A percentile compares a stretch with the other conserved stretches of the same genome.
These are phyloP conservation scores for Candida orba DNA, from an alignment of 805 yeast genomes.

Conservation along the genomic window DNA sequence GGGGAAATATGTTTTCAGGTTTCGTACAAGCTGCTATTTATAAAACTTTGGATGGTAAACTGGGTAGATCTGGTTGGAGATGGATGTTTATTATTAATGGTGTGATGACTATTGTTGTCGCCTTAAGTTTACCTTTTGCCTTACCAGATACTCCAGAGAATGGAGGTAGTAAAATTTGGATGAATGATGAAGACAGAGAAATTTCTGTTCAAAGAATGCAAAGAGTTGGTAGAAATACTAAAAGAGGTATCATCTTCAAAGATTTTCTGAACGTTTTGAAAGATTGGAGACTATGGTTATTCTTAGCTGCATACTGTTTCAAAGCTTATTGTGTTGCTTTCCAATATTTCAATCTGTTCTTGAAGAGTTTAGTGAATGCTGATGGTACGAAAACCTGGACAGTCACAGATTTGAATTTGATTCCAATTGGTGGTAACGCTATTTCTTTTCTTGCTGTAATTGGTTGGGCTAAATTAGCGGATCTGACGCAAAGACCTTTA, in stretches of 20 bases:
- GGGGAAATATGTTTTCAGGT: conserved; percentile 24
- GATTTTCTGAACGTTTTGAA: conserved; percentile 1
- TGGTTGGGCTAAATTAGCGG: conserved; percentile 11
- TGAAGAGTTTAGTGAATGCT: conserved; percentile 10
- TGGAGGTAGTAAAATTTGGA: conserved; percentile 23
- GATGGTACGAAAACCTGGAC: conserved; percentile 11
- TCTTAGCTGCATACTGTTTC: conserved; percentile 10
- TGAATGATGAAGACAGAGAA: conserved; percentile 24
- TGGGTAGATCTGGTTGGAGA: conserved; percentile 10
- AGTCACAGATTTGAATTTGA: conserved; percentile 12
- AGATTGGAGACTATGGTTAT: conserved; percentile 12
- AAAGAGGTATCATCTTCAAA: conserved; percentile 5
- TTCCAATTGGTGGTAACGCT: conserved; percentile 18
- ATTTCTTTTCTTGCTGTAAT: conserved; percentile 11
- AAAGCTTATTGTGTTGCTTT: conserved; percentile 7
- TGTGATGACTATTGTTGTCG: conserved; percentile 17
- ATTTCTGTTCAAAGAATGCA: conserved; percentile 22
- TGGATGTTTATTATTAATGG: conserved; percentile 17
- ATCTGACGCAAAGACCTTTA: conserved; percentile 8
- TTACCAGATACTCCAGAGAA: conserved; percentile 33
- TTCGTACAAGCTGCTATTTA: conserved; percentile 27
- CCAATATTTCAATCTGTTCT: conserved; percentile 11
- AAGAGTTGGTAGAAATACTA: conserved; percentile 11
- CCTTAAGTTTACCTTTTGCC: conserved; percentile 28
- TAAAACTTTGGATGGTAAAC: conserved; percentile 4